A percentile compares a stretch with the other conserved stretches of the same genome.
These are phyloP conservation scores for Apiotrichum sp. DNA, from an alignment of 1,284 basidiomycete genomes.

Conservation along the genomic window DNA sequence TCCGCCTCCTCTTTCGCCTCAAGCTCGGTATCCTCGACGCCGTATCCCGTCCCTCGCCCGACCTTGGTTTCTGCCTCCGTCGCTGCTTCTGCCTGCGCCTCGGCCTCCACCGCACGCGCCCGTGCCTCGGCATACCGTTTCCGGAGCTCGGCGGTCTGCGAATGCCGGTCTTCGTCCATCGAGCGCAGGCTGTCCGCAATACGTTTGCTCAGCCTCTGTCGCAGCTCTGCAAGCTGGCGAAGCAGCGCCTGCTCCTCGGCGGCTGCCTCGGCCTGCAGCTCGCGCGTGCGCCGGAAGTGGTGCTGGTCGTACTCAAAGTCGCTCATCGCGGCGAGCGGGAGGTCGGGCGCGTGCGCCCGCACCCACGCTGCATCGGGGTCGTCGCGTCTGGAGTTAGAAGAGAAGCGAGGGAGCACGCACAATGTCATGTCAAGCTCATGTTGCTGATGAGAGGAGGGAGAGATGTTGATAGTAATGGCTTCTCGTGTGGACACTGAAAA, in stretches of 20 bases:
- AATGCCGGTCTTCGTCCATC: not conserved
- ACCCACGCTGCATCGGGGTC: not conserved
- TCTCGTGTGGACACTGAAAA: too few relatives aligned
- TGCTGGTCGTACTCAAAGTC: slow-evolving; percentile 1
- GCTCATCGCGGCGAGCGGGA: not conserved
- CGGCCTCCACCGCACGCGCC: not conserved
- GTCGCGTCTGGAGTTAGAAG: not conserved
- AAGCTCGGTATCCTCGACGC: not conserved
- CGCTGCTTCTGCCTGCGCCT: too few relatives aligned
- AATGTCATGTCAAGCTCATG: not conserved
- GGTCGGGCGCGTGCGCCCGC: not conserved
- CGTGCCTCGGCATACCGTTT: not conserved
- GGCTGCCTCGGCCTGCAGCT: slow-evolving; percentile 1
- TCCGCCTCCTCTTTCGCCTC: not conserved
- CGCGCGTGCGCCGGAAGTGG: slow-evolving; percentile 1
- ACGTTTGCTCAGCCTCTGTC: not conserved
- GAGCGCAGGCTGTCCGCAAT: not conserved
- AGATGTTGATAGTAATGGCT: too few relatives aligned
- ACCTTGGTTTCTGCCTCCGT: too few relatives aligned
- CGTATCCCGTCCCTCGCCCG: not conserved
- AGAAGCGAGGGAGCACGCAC: not conserved
- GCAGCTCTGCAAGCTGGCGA: not conserved
- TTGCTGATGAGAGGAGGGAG: too few relatives aligned
- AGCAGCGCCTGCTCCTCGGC: slow-evolving; percentile 1
- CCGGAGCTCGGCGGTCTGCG: not conserved